phyloP scores from a whole-genome alignment of 768 basidiomycete species.

The Amanita pallidorosea region DNA sequence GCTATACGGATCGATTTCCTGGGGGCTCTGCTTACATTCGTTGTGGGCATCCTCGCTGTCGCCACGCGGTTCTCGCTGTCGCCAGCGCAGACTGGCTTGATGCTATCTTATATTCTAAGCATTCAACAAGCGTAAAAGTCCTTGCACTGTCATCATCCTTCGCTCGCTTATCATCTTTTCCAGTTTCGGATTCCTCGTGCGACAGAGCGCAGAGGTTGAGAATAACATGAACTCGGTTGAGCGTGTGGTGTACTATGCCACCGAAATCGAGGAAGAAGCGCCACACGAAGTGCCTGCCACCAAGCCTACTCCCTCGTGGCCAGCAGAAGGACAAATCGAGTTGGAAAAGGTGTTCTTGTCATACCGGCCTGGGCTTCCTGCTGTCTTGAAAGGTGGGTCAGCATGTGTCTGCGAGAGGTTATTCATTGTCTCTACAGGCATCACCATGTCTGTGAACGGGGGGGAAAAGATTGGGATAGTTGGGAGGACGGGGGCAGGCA shows the following conservation, averaged over 20 bases:
- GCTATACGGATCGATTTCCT: constrained; percentile 85
- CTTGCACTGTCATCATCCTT: background rate
- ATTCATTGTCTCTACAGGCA: constrained; percentile 13
- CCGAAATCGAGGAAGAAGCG: constrained; percentile 74
- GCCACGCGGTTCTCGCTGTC: constrained; percentile 64
- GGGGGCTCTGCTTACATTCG: constrained; percentile 59
- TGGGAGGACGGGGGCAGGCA: constrained; percentile 80
- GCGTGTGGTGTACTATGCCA: constrained; percentile 74
- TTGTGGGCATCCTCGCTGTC: constrained; percentile 72
- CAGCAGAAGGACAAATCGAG: constrained; percentile 58
- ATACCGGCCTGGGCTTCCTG: constrained; percentile 82
- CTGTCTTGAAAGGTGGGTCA: constrained; percentile 58
- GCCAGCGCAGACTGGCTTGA: constrained; percentile 67
- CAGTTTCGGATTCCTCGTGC: constrained; percentile 68
- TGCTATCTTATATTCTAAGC: constrained; percentile 70
- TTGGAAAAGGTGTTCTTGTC: constrained; percentile 68
- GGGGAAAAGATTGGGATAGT: constrained; percentile 93
- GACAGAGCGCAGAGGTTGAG: constrained; percentile 77
- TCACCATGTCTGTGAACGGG: constrained; percentile 56
- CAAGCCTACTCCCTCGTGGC: constrained; percentile 62
- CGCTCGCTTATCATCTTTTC: constrained; percentile 2
- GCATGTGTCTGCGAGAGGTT: background rate
- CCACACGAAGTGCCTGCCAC: constrained; percentile 52
- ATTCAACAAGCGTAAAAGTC: constrained; percentile 57
- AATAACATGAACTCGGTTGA: constrained; percentile 93